Evolutionary conservation across 176 grass and related monocot genomes (phyloP).

Genomic region (Oryza meyeriana): DNA sequence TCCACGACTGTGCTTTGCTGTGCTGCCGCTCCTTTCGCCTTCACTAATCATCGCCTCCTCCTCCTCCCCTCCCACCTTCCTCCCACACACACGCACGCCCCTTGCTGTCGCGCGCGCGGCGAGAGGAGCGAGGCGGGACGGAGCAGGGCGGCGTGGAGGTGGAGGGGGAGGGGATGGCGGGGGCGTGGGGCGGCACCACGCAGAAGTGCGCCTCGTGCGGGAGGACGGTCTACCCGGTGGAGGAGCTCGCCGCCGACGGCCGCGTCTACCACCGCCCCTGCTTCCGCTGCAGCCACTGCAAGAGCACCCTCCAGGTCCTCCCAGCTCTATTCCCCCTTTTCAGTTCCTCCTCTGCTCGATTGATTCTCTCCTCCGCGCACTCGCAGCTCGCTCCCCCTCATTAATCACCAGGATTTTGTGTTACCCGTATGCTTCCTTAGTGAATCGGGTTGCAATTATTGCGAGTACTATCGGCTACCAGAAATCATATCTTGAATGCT

Average conservation of each 20-base stretch:
- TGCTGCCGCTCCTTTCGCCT: constrained; percentile 37
- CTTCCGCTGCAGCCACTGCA: constrained; percentile 98
- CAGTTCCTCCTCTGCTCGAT: not conserved
- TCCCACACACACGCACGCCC: not conserved
- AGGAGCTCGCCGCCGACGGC: constrained; percentile 88
- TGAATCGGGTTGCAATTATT: not conserved
- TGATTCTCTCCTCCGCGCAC: not conserved
- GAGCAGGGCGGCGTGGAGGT: not conserved
- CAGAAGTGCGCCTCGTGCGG: constrained; percentile 96
- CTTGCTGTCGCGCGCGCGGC: not conserved
- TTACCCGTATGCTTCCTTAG: not conserved
- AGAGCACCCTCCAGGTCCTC: constrained; percentile 79
- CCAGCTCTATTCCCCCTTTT: not conserved
- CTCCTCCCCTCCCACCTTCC: not conserved
- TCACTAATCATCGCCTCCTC: constrained; percentile 18
- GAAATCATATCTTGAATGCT: not conserved
- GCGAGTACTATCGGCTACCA: not conserved
- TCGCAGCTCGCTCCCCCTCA: no score
- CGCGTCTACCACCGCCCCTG: constrained; percentile 92
- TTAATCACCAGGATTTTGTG: not conserved
- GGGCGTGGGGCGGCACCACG: constrained; percentile 80
- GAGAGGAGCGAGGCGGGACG: not conserved
- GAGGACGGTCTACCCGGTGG: constrained; percentile 85
- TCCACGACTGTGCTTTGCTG: constrained; percentile 36
- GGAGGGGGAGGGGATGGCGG: constrained; percentile 52